Evolutionary conservation across 768 basidiomycete species (phyloP).

Genomic region (Cystobasidium ongulense): DNA sequence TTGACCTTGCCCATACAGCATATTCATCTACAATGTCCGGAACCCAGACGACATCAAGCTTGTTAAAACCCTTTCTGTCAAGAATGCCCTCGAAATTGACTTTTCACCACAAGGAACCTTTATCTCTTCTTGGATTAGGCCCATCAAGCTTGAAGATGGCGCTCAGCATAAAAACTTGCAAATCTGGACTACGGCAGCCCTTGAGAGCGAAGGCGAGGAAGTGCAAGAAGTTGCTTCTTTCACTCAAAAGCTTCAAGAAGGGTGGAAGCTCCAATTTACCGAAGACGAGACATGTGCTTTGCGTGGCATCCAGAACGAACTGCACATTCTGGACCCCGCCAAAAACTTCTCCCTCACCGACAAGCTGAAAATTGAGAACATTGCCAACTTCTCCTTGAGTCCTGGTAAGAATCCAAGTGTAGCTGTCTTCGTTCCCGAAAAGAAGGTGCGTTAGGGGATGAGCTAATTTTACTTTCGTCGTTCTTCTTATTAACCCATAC

Average conservation of each 20-base stretch:
- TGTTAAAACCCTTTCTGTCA: slow-evolving; percentile 51
- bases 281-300: slow-evolving; percentile 79
- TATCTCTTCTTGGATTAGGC: slow-evolving; percentile 91
- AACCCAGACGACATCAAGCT: slow-evolving; percentile 8
- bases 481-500: slow-evolving; percentile 17
- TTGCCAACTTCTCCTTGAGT: slow-evolving; percentile 66
- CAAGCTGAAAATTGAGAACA: slow-evolving; percentile 73
- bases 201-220: slow-evolving; percentile 47
- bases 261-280: slow-evolving; percentile 70
- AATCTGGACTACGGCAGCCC: slow-evolving; percentile 73
- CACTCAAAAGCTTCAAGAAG: slow-evolving; percentile 34
- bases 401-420: slow-evolving; percentile 77
- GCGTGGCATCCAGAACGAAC: slow-evolving; percentile 67
- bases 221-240: slow-evolving; percentile 42
- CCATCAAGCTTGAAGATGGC: slow-evolving; percentile 80
- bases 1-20: not conserved
- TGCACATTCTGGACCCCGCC: slow-evolving; percentile 72
- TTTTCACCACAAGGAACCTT: slow-evolving; percentile 93
- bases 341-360: slow-evolving; percentile 69
- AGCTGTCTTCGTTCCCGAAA: slow-evolving; percentile 89
- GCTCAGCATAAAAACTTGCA: slow-evolving; percentile 87
- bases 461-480: not conserved
- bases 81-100: slow-evolving; percentile 70
- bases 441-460: slow-evolving; percentile 57
- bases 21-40: slow-evolving; percentile 33